Conservation (phyloP, 495 filamentous ascomycete species). For the Lentithecium fluviatile region DNA sequence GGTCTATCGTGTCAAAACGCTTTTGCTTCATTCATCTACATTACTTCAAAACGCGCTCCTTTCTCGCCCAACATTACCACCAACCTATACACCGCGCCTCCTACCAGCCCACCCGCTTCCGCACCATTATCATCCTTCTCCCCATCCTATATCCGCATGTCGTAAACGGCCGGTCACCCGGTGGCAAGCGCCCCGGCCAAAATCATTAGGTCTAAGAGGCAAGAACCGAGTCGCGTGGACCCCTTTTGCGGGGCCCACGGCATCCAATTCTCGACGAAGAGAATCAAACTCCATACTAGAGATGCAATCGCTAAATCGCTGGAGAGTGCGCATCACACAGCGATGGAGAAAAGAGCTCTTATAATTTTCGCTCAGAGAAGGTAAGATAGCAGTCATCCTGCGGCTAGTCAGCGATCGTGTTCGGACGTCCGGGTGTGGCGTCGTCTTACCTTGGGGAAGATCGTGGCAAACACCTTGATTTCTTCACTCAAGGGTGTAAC, state of each 20-base stretch:
- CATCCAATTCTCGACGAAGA: conserved; percentile 7
- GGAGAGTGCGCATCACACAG: conserved; percentile 7
- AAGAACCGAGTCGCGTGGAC: background rate
- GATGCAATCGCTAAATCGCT: conserved; percentile 9
- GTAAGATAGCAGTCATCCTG: conserved; percentile 41
- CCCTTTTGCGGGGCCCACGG: background rate
- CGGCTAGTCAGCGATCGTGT: conserved; percentile 1
- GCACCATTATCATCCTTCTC: background rate
- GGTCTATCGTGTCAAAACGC: background rate
- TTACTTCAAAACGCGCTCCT: background rate
- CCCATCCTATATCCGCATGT: background rate
- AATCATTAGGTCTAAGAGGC: conserved; percentile 16
- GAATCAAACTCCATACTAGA: conserved; percentile 12
- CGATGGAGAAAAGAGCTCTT: background rate
- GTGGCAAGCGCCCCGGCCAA: background rate
- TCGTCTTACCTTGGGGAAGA: conserved; percentile 85
- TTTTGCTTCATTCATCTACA: conserved; percentile 3
- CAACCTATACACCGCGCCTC: too few relatives aligned
- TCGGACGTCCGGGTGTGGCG: background rate
- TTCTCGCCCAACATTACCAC: too few relatives aligned
- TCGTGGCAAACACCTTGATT: conserved; percentile 97
- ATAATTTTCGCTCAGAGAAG: conserved; percentile 28
- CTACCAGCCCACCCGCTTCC: background rate
- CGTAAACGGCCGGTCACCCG: background rate
- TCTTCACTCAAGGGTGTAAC: conserved; percentile 78